Percentiles rank a stretch among this genome's conserved stretches.
These are phyloP conservation scores for Punica granatum DNA, from an alignment of 345 rosid genomes.

Conservation along the genomic window DNA sequence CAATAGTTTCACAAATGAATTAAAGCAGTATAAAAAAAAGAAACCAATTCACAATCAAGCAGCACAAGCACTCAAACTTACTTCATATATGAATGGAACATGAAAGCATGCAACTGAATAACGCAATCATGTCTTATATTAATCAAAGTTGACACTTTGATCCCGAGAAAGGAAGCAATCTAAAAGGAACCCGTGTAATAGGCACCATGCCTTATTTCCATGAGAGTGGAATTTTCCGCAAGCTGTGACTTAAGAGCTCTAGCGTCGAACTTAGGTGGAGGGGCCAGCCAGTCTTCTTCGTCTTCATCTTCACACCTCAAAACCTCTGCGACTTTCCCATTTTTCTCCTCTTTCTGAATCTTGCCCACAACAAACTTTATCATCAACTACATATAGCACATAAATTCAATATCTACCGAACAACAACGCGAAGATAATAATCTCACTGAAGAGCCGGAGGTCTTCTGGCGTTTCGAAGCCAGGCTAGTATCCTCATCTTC, in stretches of 20 bases:
- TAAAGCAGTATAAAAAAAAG: background rate
- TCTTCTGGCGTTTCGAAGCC: conserved; percentile 1
- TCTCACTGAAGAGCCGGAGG: background rate
- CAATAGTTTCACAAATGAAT: background rate
- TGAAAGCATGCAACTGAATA: background rate
- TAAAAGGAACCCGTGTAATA: background rate
- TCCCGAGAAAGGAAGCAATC: background rate
- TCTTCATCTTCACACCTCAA: conserved; percentile 3
- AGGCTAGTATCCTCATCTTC: background rate
- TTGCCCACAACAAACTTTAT: background rate
- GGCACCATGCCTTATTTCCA: conserved; percentile 13
- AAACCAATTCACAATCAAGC: background rate
- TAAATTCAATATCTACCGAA: background rate
- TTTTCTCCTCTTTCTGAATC: background rate
- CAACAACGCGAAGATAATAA: background rate
- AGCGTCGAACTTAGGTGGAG: conserved; percentile 8
- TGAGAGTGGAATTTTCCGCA: conserved; percentile 12
- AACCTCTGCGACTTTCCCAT: background rate
- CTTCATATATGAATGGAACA: background rate
- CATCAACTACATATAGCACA: background rate
- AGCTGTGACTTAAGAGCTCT: background rate
- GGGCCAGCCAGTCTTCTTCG: conserved; percentile 16
- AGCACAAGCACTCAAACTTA: background rate
- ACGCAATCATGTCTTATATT: background rate
- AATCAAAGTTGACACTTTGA: background rate